Evolutionary conservation across 2,329 filamentous ascomycete genomes (phyloP).

Genomic region (Fusarium lyarnte): DNA sequence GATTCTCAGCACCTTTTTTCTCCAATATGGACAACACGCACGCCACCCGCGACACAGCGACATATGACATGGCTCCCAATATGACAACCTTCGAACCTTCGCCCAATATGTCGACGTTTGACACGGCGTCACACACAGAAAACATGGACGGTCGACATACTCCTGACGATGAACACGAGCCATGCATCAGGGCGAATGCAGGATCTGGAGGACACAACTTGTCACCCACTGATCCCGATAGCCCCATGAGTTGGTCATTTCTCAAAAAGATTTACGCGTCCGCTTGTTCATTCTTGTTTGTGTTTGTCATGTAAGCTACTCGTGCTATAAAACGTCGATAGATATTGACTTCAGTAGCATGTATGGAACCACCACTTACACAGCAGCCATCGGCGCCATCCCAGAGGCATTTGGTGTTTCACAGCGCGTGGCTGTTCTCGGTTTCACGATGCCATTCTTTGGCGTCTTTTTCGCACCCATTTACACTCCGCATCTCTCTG

Average conservation of each 20-base stretch:
- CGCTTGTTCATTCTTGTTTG: not conserved
- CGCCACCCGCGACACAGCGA: not conserved
- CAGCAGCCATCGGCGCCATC: not conserved
- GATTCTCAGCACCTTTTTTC: not conserved
- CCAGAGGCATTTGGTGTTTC: not conserved
- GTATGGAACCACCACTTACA: not conserved
- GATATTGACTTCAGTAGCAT: not conserved
- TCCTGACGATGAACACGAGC: not conserved
- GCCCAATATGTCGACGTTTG: not conserved
- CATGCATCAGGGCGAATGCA: not conserved
- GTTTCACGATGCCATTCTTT: not conserved
- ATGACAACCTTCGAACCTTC: not conserved
- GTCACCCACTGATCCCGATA: not conserved
- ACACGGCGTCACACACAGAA: not conserved
- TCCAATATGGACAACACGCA: not conserved
- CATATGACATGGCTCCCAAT: not conserved
- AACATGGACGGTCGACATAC: not conserved
- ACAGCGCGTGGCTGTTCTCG: not conserved
- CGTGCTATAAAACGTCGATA: accelerated
- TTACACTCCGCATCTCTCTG: not conserved
- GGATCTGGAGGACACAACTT: not conserved
- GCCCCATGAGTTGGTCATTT: not conserved
- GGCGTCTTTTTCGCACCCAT: not conserved
- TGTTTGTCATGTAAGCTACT: not conserved
- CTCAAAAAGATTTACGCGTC: not conserved